phyloP scores from a whole-genome alignment of 805 yeast genomes.

The Tetrapisispora taiwanensis region DNA sequence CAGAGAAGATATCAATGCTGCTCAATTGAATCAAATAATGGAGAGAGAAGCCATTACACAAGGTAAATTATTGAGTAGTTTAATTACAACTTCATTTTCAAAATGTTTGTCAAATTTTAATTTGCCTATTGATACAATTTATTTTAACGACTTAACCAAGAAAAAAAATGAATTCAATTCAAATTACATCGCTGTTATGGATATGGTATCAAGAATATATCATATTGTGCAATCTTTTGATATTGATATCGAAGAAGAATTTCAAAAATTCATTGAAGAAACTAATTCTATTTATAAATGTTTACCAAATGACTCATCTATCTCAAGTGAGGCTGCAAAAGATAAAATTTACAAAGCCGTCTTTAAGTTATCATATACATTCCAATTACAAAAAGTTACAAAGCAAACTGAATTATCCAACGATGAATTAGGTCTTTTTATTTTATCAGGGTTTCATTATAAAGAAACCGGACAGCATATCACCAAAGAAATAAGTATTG shows the following conservation, averaged over 20 bases:
- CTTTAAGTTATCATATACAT: conserved; percentile 31
- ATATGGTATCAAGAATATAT: conserved; percentile 32
- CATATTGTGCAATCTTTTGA: conserved; percentile 58
- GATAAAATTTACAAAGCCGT: conserved; percentile 30
- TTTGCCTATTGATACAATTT: conserved; percentile 19
- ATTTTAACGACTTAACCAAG: conserved; percentile 14
- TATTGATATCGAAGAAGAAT: conserved; percentile 39
- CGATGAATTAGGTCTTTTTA: conserved; percentile 28
- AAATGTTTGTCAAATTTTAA: conserved; percentile 26
- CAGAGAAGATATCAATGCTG: conserved; percentile 22
- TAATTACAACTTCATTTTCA: conserved; percentile 45
- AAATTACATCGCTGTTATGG: conserved; percentile 20
- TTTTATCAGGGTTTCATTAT: conserved; percentile 19
- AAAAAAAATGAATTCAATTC: conserved; percentile 17
- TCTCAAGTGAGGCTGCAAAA: conserved; percentile 24
- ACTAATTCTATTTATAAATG: conserved; percentile 35
- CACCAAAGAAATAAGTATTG: conserved; percentile 11
- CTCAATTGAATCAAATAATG: conserved; percentile 33
- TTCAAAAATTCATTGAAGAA: conserved; percentile 30
- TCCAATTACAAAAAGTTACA: conserved; percentile 23
- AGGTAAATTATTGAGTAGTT: conserved; percentile 52
- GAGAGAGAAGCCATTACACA: conserved; percentile 55
- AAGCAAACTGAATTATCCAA: conserved; percentile 24
- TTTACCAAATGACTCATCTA: conserved; percentile 21
- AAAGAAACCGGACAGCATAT: conserved; percentile 14